Percentiles rank a stretch among this genome's conserved stretches.
Evolutionary conservation across 306 rosid species (phyloP).

Genomic region (Cicer yamashitae): DNA sequence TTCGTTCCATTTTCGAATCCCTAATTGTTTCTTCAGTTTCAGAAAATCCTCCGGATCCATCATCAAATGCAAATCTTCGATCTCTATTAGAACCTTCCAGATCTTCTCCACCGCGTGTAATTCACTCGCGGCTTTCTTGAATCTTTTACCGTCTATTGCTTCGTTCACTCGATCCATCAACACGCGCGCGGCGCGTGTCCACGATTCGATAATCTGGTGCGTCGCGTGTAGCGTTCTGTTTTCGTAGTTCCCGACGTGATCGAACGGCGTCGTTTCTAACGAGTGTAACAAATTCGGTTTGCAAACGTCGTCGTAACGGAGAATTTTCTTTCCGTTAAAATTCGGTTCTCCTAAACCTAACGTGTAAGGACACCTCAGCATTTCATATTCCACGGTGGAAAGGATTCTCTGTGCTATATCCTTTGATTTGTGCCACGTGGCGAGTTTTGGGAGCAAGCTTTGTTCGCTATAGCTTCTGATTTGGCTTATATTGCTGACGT

Average conservation of each 20-base stretch:
- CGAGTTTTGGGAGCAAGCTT: slow-evolving; percentile 76
- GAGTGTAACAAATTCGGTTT: slow-evolving; percentile 67
- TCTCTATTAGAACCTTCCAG: slow-evolving; percentile 77
- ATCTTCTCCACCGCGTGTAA: slow-evolving; percentile 69
- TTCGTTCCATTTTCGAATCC: slow-evolving; percentile 50
- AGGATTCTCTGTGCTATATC: slow-evolving; percentile 62
- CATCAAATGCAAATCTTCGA: slow-evolving; percentile 72
- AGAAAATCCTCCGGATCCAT: slow-evolving; percentile 92
- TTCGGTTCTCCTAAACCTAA: slow-evolving; percentile 84
- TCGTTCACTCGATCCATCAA: slow-evolving; percentile 54
- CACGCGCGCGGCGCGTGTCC: slow-evolving; percentile 57
- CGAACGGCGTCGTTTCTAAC: slow-evolving; percentile 57
- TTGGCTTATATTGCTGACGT: slow-evolving; percentile 41
- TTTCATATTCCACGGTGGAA: slow-evolving; percentile 65
- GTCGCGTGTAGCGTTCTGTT: slow-evolving; percentile 74
- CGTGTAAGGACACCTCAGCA: slow-evolving; percentile 76
- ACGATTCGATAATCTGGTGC: slow-evolving; percentile 80
- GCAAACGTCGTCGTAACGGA: slow-evolving; percentile 83
- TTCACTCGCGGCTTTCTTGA: slow-evolving; percentile 68
- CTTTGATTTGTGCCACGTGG: slow-evolving; percentile 74
- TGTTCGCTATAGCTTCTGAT: slow-evolving; percentile 66
- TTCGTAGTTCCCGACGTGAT: slow-evolving; percentile 61
- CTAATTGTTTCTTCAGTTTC: slow-evolving; percentile 62
- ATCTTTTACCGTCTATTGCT: slow-evolving; percentile 47
- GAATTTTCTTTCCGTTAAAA: slow-evolving; percentile 62